Percentiles rank a stretch among this genome's conserved stretches.
Conservation (phyloP, 2,329 filamentous ascomycete genomes). For the Ascochyta lentis region DNA sequence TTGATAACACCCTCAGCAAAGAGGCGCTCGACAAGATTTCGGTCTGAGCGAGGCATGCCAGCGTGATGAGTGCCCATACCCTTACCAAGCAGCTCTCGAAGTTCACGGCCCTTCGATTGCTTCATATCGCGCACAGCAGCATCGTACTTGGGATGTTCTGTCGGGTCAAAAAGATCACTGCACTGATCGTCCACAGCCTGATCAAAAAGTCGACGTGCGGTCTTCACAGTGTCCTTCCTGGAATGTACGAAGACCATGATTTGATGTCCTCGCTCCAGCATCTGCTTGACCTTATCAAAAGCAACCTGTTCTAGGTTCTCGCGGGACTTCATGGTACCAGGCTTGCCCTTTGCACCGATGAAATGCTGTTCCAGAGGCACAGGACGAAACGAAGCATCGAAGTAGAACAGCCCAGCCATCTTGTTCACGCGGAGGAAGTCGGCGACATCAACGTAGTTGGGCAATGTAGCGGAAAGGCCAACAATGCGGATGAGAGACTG, state of each 20-base stretch:
- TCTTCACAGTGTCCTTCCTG: constrained; percentile 88
- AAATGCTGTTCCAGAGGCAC: constrained; percentile 98
- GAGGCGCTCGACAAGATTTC: constrained; percentile 93
- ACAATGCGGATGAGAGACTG: constrained; percentile 97
- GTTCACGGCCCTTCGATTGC: constrained; percentile 80
- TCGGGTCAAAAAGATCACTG: constrained; percentile 82
- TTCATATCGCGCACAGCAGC: constrained; percentile 84
- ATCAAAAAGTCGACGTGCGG: constrained; percentile 83
- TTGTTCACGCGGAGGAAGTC: constrained; percentile 97
- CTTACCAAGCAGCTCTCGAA: constrained; percentile 87
- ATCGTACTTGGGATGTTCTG: constrained; percentile 78
- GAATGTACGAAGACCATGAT: constrained; percentile 99
- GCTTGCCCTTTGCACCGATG: constrained; percentile 91
- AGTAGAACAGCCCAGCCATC: constrained; percentile 92
- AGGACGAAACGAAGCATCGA: constrained; percentile 92
- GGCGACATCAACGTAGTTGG: constrained; percentile 95
- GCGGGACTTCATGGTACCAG: constrained; percentile 78
- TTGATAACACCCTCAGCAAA: constrained; percentile 93
- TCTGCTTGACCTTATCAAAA: constrained; percentile 93
- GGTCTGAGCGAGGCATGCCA: constrained; percentile 91
- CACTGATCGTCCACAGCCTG: constrained; percentile 84
- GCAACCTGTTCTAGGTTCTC: constrained; percentile 88
- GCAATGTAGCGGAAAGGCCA: constrained; percentile 91
- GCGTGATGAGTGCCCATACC: constrained; percentile 96
- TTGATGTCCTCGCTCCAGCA: constrained; percentile 91